Evolutionary conservation across 2,329 filamentous ascomycete species (phyloP).

Genomic region (Ceratocystis ficicola): DNA sequence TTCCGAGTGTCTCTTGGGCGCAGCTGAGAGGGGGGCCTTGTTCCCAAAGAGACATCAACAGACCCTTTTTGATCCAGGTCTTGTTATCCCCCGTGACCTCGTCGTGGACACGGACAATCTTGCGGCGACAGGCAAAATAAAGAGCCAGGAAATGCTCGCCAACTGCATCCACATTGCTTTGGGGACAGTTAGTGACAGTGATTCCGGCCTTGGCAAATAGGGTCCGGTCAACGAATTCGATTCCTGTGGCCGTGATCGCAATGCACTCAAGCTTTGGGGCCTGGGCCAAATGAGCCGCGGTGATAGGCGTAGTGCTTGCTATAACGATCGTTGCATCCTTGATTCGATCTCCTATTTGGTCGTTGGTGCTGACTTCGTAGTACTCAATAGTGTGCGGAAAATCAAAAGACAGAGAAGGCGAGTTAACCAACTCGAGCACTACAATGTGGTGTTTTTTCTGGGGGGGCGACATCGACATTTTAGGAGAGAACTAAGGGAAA

Average conservation of each 20-base stretch:
- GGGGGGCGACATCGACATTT: neutral
- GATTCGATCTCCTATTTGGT: slow-evolving; percentile 16
- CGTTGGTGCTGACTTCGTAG: slow-evolving; percentile 6
- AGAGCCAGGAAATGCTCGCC: slow-evolving; percentile 19
- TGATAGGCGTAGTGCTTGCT: slow-evolving; percentile 19
- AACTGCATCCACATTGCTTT: slow-evolving; percentile 19
- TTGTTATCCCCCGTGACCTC: neutral
- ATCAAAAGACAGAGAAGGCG: slow-evolving; percentile 11
- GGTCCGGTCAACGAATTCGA: slow-evolving; percentile 18
- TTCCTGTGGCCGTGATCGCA: slow-evolving; percentile 18
- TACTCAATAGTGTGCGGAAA: slow-evolving; percentile 18
- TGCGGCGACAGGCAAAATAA: slow-evolving; percentile 19
- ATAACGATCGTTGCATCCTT: slow-evolving; percentile 18
- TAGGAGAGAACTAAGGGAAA: neutral
- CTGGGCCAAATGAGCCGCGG: slow-evolving; percentile 1
- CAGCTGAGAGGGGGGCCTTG: slow-evolving; percentile 26
- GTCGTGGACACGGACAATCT: slow-evolving; percentile 11
- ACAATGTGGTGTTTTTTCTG: slow-evolving; percentile 23
- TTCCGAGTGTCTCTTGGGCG: slow-evolving; percentile 26
- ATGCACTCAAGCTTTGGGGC: slow-evolving; percentile 15
- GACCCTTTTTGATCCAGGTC: slow-evolving; percentile 11
- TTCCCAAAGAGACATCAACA: slow-evolving; percentile 16
- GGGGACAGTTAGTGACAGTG: slow-evolving; percentile 19
- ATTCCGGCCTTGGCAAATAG: slow-evolving; percentile 15
- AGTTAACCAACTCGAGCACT: slow-evolving; percentile 17